Evolutionary conservation across 2,329 filamentous ascomycete genomes (phyloP).

Genomic region (Pyrenochaeta sp.): DNA sequence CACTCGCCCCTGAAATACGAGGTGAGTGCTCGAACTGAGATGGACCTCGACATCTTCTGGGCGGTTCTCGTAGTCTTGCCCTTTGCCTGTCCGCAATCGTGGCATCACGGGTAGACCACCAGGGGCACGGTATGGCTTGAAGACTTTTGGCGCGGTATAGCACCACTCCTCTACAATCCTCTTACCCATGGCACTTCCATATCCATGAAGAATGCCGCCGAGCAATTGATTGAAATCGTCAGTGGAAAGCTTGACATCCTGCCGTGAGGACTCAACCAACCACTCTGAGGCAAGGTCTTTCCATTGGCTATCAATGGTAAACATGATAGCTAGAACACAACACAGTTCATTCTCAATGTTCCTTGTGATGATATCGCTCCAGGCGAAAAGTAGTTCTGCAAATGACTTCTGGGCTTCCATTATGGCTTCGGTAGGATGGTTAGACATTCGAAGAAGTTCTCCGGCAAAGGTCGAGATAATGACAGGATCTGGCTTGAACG

Average conservation of each 20-base stretch:
- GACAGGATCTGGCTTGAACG: slow-evolving; percentile 33
- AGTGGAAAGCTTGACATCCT: slow-evolving; percentile 35
- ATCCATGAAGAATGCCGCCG: slow-evolving; percentile 59
- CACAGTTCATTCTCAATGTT: slow-evolving; percentile 37
- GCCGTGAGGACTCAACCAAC: slow-evolving; percentile 33
- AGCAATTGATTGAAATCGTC: slow-evolving; percentile 62
- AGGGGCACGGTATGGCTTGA: slow-evolving; percentile 37
- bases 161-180: slow-evolving; percentile 58
- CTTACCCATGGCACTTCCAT: slow-evolving; percentile 58
- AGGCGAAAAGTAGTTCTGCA: slow-evolving; percentile 37
- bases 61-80: slow-evolving; percentile 29
- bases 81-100: slow-evolving; percentile 29
- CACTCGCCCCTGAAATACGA: slow-evolving; percentile 40
- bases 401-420: slow-evolving; percentile 33
- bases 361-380: slow-evolving; percentile 34
- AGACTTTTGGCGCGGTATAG: slow-evolving; percentile 26
- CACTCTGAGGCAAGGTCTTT: slow-evolving; percentile 40
- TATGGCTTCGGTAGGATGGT: slow-evolving; percentile 13
- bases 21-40: slow-evolving; percentile 34
- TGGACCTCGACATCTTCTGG: slow-evolving; percentile 40
- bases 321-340: slow-evolving; percentile 42
- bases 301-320: slow-evolving; percentile 35
- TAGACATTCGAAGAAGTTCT: slow-evolving; percentile 35
- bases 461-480: slow-evolving; percentile 42
- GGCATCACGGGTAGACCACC: slow-evolving; percentile 45